These are phyloP conservation scores for Ilyonectria destructans DNA, from an alignment of 2,329 filamentous ascomycete species.

Conservation along the genomic window DNA sequence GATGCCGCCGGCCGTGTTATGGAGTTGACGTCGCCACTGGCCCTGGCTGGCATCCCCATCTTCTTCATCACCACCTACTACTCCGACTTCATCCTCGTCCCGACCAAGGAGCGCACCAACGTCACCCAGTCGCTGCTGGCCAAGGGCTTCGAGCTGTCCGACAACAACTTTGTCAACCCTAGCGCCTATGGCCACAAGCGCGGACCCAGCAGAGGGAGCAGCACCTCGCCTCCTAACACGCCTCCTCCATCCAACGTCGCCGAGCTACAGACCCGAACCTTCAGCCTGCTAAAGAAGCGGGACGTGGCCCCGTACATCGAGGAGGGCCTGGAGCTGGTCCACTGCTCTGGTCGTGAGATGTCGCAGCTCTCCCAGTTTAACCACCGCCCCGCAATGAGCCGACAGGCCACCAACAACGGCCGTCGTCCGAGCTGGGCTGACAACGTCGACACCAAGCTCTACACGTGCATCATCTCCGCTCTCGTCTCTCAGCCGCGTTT, in stretches of 20 bases:
- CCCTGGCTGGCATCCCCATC: constrained; percentile 93
- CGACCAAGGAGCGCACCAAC: constrained; percentile 79
- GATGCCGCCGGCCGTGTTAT: constrained; percentile 93
- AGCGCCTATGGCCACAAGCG: constrained; percentile 56
- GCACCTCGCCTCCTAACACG: constrained; percentile 72
- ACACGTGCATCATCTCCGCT: constrained; percentile 75
- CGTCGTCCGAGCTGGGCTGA: constrained; percentile 68
- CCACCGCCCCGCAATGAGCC: constrained; percentile 55
- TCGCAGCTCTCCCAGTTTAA: constrained; percentile 60
- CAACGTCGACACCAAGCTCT: constrained; percentile 75
- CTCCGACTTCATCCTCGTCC: constrained; percentile 95
- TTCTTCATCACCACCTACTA: constrained; percentile 99
- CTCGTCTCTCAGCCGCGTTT: constrained; percentile 77
- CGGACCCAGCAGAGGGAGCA: constrained; percentile 56
- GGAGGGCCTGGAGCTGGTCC: constrained; percentile 79
- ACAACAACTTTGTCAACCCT: constrained; percentile 76
- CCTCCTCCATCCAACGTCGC: constrained; percentile 84
- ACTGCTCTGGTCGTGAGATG: constrained; percentile 80
- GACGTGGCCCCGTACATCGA: constrained; percentile 83
- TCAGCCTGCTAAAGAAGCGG: constrained; percentile 84
- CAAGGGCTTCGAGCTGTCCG: constrained; percentile 88
- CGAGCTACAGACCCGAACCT: constrained; percentile 88
- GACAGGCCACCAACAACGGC: constrained; percentile 56
- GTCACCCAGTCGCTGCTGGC: constrained; percentile 85
- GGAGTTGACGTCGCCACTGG: constrained; percentile 91